A percentile compares a stretch with the other conserved stretches of the same genome.
Conservation (phyloP, 805 yeast species). For the Yamadazyma takamatsuzukensis region DNA sequence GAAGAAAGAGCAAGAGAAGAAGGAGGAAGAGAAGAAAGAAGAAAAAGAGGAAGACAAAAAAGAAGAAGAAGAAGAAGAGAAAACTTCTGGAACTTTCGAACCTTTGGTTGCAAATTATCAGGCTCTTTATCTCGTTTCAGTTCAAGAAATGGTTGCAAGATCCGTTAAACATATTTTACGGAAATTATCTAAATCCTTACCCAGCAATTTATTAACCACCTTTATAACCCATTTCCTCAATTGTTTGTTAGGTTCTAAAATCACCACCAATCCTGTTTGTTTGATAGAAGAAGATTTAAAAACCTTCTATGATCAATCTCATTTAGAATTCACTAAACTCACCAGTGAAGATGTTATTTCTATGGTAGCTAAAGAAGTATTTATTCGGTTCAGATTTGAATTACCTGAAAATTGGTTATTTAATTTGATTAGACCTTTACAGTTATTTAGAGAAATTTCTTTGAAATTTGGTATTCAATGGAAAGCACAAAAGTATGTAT, state of each 20-base stretch:
- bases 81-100: slow-evolving; percentile 36
- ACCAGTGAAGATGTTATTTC: slow-evolving; percentile 44
- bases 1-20: slow-evolving; percentile 14
- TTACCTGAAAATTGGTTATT: slow-evolving; percentile 49
- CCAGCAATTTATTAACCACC: slow-evolving; percentile 52
- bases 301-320: slow-evolving; percentile 40
- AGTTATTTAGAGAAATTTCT: slow-evolving; percentile 68
- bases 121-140: slow-evolving; percentile 46
- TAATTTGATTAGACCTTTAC: slow-evolving; percentile 32
- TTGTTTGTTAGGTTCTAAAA: slow-evolving; percentile 53
- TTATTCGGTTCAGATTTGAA: slow-evolving; percentile 57
- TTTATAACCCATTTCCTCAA: slow-evolving; percentile 72
- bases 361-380: slow-evolving; percentile 51
- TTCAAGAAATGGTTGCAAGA: slow-evolving; percentile 76
- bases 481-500: slow-evolving; percentile 48
- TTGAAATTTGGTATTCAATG: slow-evolving; percentile 85
- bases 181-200: slow-evolving; percentile 39
- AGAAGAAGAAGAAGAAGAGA: slow-evolving; percentile 20
- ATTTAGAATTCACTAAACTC: slow-evolving; percentile 41
- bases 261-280: slow-evolving; percentile 38
- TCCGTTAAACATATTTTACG: slow-evolving; percentile 73
- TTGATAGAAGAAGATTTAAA: slow-evolving; percentile 38
- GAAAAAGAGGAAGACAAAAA: slow-evolving; percentile 22
- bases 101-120: slow-evolving; percentile 41
- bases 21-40: slow-evolving; percentile 29